Conservation (phyloP, 2,329 filamentous ascomycete species). For the Daldinia sp. region DNA sequence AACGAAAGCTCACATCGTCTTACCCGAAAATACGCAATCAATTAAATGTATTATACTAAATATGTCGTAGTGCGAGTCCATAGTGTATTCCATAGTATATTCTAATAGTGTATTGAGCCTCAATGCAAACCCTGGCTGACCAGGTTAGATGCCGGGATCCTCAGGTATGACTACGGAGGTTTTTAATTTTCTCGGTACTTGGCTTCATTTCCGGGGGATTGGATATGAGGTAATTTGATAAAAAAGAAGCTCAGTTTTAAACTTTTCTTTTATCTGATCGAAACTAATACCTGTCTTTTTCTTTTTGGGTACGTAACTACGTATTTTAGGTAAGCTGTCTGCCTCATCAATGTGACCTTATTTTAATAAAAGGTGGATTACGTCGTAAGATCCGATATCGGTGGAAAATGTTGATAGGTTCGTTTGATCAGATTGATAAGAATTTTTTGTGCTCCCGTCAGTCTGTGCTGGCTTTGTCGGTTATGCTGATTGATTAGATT, state of each 20-base stretch:
- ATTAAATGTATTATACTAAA: not conserved
- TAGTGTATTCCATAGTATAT: not conserved
- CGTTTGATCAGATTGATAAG: conserved; percentile 49
- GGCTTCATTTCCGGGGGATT: conserved; percentile 37
- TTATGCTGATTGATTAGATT: conserved; percentile 51
- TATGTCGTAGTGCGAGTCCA: not conserved
- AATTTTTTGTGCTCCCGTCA: conserved; percentile 18
- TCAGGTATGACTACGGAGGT: conserved; percentile 8
- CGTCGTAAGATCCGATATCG: conserved; percentile 27
- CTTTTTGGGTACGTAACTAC: conserved; percentile 1
- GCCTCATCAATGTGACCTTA: conserved; percentile 22
- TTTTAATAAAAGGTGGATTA: conserved; percentile 12
- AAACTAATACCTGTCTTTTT: conserved; percentile 7
- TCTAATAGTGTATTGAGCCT: conserved; percentile 3
- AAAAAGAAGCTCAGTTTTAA: not conserved
- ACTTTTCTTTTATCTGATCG: conserved; percentile 32
- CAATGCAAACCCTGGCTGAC: not conserved
- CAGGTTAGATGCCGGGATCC: not conserved
- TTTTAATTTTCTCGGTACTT: conserved; percentile 28
- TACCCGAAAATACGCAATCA: not conserved
- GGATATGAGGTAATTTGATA: conserved; percentile 25
- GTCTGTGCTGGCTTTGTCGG: conserved; percentile 8
- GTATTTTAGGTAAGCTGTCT: not conserved
- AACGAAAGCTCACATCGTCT: conserved; percentile 23
- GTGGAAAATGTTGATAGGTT: not conserved